phyloP scores from a whole-genome alignment of 2,329 filamentous ascomycete species.

The Sporothrix dimorphospora region DNA sequence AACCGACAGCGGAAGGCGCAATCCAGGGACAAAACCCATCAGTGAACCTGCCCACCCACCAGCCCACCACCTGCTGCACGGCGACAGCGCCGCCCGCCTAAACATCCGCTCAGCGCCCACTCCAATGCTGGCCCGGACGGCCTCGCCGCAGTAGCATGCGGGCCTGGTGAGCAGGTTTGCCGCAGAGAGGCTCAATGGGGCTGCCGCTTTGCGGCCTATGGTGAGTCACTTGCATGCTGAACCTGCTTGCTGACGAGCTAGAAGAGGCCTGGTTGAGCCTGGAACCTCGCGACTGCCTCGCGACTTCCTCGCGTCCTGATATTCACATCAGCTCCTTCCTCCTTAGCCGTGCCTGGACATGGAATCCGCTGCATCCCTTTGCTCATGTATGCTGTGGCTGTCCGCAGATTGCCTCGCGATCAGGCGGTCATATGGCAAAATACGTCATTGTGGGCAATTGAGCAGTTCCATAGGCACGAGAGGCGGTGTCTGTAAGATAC shows the following conservation, averaged over 20 bases:
- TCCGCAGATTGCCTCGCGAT: not conserved
- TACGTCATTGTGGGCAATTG: slow-evolving; percentile 11
- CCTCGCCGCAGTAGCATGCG: slow-evolving; percentile 3
- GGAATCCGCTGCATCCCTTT: not conserved
- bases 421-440: not conserved
- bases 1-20: not conserved
- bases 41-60: slow-evolving; percentile 7
- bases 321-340: slow-evolving; percentile 9
- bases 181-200: no score
- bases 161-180: not conserved
- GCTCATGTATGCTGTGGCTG: no score
- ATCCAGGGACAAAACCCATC: not conserved
- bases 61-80: not conserved
- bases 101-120: not conserved
- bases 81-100: not conserved
- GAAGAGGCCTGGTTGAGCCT: not conserved
- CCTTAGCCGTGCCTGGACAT: not conserved
- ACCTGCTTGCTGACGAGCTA: slow-evolving; percentile 13
- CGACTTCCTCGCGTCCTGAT: not conserved
- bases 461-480: no score
- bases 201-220: no score
- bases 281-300: no score
- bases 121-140: not conserved
- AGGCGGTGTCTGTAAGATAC: not conserved
- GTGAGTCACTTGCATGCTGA: slow-evolving; percentile 22